Base-by-base conservation (phyloP, 768 basidiomycete genomes). In the Russula emetica region DNA sequence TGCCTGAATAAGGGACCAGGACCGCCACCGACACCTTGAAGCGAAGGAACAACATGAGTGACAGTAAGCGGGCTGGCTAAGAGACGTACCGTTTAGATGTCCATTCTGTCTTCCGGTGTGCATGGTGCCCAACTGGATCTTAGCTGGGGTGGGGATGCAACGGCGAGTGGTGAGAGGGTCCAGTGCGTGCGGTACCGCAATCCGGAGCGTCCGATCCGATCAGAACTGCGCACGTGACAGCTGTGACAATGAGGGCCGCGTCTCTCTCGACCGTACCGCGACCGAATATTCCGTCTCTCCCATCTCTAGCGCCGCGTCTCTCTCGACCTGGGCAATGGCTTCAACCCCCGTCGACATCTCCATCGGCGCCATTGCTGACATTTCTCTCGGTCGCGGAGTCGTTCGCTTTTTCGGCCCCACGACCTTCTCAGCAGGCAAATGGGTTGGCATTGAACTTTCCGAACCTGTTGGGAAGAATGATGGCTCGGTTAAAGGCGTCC, bases 381-480 rank as follows among this genome's bases (percentile, higher is more conserved):
- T 94, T 51, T 76, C 87, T 0, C 85, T 87, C 44, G 94, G 95
- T 20, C 81, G 85, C 42, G 97, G 97, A 2, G 78, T 87, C 52
- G 88, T 98, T 52, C 82, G 94, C 26, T 99, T 94, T 79, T 83
- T 81, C 56, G 97, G 96, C 0, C 66, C 84, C 36, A 95, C 96
- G 0, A 80, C 82, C 2, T 98, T 98, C 73, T 83, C 91, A 24
- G 75, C 85, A 1, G 97, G 97, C 0, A 93, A 90, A 80, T 99
- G 96, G 96, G 82, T 97, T 55, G 97, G 97, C 11, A 85, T 98
- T 58, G 94, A 96, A 71, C 82, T 99, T 52, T 83, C 81, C 61
- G 86, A 88, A 70, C 75, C 84, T 9, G 87, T 83, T 51, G 97
- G 97, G 44, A 99, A 98, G 86, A 99, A 99, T 78, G 92, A 98